Conservation (phyloP, 1,284 basidiomycete genomes). For the Puccinia novopanici region DNA sequence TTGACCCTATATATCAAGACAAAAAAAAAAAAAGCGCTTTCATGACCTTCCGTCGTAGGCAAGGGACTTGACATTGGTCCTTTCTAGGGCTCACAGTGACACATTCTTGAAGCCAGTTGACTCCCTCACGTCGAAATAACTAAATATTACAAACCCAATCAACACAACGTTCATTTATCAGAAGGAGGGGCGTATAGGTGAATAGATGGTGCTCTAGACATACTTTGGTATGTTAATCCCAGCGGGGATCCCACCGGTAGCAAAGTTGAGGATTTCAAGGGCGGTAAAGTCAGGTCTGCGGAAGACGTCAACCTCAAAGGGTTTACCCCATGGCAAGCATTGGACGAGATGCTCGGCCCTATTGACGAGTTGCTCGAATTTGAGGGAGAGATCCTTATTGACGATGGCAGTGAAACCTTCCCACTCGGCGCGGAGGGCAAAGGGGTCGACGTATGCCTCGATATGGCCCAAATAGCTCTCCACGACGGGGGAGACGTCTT, state of each 20-base stretch:
- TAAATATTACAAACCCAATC: slow-evolving; percentile 62
- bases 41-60: not conserved
- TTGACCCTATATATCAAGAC: slow-evolving; percentile 63
- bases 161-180: slow-evolving; percentile 70
- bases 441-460: slow-evolving; percentile 76
- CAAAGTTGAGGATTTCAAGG: slow-evolving; percentile 61
- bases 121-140: not conserved
- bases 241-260: slow-evolving; percentile 79
- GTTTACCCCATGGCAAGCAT: slow-evolving; percentile 75
- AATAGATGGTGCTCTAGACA: slow-evolving; percentile 63
- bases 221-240: slow-evolving; percentile 68
- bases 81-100: not conserved
- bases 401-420: slow-evolving; percentile 36
- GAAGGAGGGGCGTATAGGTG: slow-evolving; percentile 62
- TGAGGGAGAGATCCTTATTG: slow-evolving; percentile 75
- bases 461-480: slow-evolving; percentile 69
- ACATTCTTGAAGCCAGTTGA: slow-evolving; percentile 1
- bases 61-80: not conserved
- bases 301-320: slow-evolving; percentile 80
- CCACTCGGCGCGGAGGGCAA: slow-evolving; percentile 66
- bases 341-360: slow-evolving; percentile 75
- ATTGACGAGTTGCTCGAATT: slow-evolving; percentile 75
- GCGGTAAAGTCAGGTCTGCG: slow-evolving; percentile 81
- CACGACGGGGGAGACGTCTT: slow-evolving; percentile 80
- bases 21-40: not conserved